Evolutionary conservation across 345 rosid genomes (phyloP), one percentile per base, ranked within the genome.

Genomic region (Garcia nutans): DNA sequence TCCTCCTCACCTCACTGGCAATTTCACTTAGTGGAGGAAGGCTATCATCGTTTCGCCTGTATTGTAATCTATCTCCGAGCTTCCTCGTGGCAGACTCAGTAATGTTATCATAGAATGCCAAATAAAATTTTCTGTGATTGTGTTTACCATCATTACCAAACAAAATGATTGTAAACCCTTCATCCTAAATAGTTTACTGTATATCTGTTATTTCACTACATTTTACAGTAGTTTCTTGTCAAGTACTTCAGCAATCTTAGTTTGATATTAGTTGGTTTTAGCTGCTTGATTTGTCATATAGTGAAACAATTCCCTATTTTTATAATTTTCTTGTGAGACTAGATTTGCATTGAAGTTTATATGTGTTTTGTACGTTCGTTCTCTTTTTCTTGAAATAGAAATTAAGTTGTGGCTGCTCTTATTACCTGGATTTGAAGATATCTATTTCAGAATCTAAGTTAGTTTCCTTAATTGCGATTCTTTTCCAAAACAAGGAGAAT

Each of bases 71-170:
- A 41, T 45, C 66, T 50, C 45, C 26, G 64, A 59, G 72, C 54
- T 67, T 49, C n/a, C 61, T 71, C 20, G 41, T 47, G 17, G 44
- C 59, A 42, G 55, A n/a, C 55, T 72, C 70, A 47, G 69, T 72
- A 24, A 70, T n/a, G n/a, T 56, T 71, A 72, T 66, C 45, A 12
- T 66, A 68, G 64, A 47, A 57, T 55, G 28, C 28, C n/a, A 4
- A 11, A 72, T 72, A 44, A 20, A 22, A 65, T 57, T 50, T 41
- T 28, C 11, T 55, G 37, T 59, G 20, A 69, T 8, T 20, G 19
- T 23, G 16, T 74, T 31, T 64, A 20, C 37, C n/a, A n/a, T n/a
- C 17, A 20, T 60, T 73, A 31, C 42, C 8, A 10, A 13, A 62
- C 42, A 20, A 65, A 37, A 22, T 67, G 71, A 55, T 67, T 45